Base-by-base conservation (phyloP, 495 filamentous ascomycete genomes). In the Aspergillus bertholletiae region DNA sequence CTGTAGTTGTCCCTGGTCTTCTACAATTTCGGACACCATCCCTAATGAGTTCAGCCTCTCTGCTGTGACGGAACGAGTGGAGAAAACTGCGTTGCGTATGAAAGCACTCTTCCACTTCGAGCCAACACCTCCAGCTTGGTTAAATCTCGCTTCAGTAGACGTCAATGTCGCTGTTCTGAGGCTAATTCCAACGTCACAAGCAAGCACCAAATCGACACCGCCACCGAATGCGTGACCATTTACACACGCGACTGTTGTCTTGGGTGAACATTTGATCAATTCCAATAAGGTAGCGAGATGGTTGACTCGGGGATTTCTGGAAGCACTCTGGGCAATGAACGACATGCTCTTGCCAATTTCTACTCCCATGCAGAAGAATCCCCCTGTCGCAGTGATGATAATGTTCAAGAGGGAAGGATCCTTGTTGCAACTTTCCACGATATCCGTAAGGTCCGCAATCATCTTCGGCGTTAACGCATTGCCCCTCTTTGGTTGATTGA, bases 361-460 rank as follows among this genome's bases (percentile, higher is more conserved):
- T 70, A 73, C 71, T 13, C 74, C 72, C n/a, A 68, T 71, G 48
- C 72, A 76, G 51, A 76, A 76, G 60, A 65, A 76, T 39, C 57
- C 65, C 0, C 72, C 74, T 7, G 53, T 60, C 0, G 62, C 67
- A 0, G 60, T 67, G 8, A 76, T 56, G 27, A 74, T 49, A 4
- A 76, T 65, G 0, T 67, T 67, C 13, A 65, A 65, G 40, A 66
- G 62, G 0, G 41, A 54, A 1, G 55, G 40, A 34, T 73, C 64
- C 0, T 21, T 46, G 27, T 54, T 59, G 8, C 59, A 61, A 0
- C 46, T 40, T 13, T 56, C 49, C 17, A 74, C 64, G 1, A 58
- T 53, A 0, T 28, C 20, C 3, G 58, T 68, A 7, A 74, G 39
- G 21, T 60, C 62, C 0, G 60, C 24, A 0, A 70, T 57, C 71